A percentile compares a stretch with the other conserved stretches of the same genome.
Conservation (phyloP, 345 rosid genomes). For the Populus davidiana region DNA sequence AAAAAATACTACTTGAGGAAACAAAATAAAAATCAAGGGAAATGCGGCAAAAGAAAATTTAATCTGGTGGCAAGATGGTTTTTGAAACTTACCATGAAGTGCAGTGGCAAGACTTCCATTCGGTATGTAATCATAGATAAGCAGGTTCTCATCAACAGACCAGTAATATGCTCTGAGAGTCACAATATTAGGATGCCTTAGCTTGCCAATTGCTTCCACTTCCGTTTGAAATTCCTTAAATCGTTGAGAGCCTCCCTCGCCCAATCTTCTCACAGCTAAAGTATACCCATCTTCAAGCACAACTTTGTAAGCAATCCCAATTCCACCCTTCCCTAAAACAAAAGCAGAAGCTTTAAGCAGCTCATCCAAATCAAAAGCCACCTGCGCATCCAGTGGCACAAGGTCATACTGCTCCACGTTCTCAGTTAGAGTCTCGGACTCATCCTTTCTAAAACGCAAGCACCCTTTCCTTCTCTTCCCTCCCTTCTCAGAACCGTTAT, state of each 20-base stretch:
- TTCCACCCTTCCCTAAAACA: constrained; percentile 93
- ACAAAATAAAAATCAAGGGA: background rate
- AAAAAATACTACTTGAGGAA: background rate
- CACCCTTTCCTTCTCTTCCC: constrained; percentile 56
- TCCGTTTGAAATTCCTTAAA: constrained; percentile 94
- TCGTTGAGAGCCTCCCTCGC: constrained; percentile 97
- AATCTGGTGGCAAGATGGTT: background rate
- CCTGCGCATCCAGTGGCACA: constrained; percentile 67
- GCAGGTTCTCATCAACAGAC: constrained; percentile 96
- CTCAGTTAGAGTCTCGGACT: constrained; percentile 72
- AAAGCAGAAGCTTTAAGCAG: constrained; percentile 94
- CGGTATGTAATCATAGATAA: constrained; percentile 73
- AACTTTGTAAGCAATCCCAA: constrained; percentile 93
- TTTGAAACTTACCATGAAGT: constrained; percentile 66
- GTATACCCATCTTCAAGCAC: constrained; percentile 89
- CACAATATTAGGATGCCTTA: constrained; percentile 81
- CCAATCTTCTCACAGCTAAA: constrained; percentile 83
- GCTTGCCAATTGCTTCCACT: constrained; percentile 92
- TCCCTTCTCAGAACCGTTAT: constrained; percentile 53
- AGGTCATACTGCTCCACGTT: constrained; percentile 77
- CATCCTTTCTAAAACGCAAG: constrained; percentile 76
- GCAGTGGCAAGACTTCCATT: constrained; percentile 82
- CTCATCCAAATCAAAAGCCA: constrained; percentile 85
- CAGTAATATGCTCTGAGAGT: constrained; percentile 92
- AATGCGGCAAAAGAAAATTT: background rate